Evolutionary conservation across 2,329 filamentous ascomycete species (phyloP), one percentile per base, ranked within the genome.

Genomic region (Fusarium stilboides): DNA sequence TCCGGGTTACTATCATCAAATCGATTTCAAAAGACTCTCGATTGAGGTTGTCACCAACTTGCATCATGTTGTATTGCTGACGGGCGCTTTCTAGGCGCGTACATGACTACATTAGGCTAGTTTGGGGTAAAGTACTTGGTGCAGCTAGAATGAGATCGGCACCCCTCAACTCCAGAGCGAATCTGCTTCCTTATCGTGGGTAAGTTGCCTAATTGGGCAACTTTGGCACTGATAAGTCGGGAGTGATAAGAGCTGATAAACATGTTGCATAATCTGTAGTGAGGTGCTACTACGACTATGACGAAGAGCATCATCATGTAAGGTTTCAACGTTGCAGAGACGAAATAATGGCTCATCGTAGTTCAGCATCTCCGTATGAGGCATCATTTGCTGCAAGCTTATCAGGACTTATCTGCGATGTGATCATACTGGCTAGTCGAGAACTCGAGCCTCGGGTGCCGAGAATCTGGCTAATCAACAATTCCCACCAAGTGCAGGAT

Each of bases 181-280:
- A 26, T 45, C 51, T 34, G 20, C 20, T 28, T 26, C n/a, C 45
- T 70, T 70, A 68, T 65, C 57, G 73, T 74, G 74, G 72, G 50
- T 75, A 75, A 60, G 28, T 74, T 75, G 46, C 74, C 69, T 10
- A 7, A 74, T 57, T 12, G 14, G 44, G 71, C 40, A 68, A 61
- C 24, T 22, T 13, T 31, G 10, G 9, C 28, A 40, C 17, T 17
- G 34, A 36, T 36, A 36, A 10, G 31, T 33, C 8, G 14, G 10
- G 34, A 40, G 51, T 40, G 52, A 54, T 54, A 40, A 22, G n/a
- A 8, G 22, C 10, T 22, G 65, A 69, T 65, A 65, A 65, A 53
- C 3, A 31, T 17, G 34, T 39, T 26, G 12, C 34, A 43, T 28
- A 9, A 39, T 22, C n/a, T n/a, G n/a, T n/a, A 15, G 14, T 9